Evolutionary conservation across 1,284 basidiomycete genomes (phyloP).

Genomic region (Ceratobasidium sp.): DNA sequence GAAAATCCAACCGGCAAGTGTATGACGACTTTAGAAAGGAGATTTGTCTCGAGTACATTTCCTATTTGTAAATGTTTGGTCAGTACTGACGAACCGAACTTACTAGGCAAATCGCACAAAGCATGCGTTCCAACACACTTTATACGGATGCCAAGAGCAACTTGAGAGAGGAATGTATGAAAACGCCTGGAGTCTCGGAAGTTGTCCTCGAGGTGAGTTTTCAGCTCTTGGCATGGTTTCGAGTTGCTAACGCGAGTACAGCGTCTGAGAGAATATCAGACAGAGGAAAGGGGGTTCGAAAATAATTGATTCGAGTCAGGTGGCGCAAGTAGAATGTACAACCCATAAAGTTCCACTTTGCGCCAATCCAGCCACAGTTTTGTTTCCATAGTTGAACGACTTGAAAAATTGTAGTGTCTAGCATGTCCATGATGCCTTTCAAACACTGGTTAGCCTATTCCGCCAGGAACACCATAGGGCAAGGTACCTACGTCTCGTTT

Average conservation of each 20-base stretch:
- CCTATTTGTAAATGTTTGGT: constrained; percentile 3
- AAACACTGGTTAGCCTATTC: background rate
- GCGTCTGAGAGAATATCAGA: background rate
- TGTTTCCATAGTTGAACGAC: background rate
- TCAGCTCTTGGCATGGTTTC: background rate
- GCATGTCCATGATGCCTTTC: background rate
- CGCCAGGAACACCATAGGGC: background rate
- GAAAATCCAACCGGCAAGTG: constrained; percentile 80
- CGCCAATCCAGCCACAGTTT: background rate
- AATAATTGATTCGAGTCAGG: background rate
- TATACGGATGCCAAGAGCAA: constrained; percentile 63
- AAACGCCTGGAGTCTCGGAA: constrained; percentile 57
- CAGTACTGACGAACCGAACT: background rate
- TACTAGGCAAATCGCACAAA: constrained; percentile 10
- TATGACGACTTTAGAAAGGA: constrained; percentile 84
- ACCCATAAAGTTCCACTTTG: background rate
- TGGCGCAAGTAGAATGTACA: background rate
- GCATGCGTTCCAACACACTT: background rate
- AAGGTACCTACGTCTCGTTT: constrained; percentile 27
- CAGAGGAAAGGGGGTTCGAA: background rate
- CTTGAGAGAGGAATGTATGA: constrained; percentile 72
- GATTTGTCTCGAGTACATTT: constrained; percentile 70
- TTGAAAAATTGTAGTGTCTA: background rate
- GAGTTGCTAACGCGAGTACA: background rate
- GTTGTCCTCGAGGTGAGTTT: constrained; percentile 29